These are phyloP conservation scores for Vitis amurensis DNA, from an alignment of 164 flowering plant species.

Conservation along the genomic window DNA sequence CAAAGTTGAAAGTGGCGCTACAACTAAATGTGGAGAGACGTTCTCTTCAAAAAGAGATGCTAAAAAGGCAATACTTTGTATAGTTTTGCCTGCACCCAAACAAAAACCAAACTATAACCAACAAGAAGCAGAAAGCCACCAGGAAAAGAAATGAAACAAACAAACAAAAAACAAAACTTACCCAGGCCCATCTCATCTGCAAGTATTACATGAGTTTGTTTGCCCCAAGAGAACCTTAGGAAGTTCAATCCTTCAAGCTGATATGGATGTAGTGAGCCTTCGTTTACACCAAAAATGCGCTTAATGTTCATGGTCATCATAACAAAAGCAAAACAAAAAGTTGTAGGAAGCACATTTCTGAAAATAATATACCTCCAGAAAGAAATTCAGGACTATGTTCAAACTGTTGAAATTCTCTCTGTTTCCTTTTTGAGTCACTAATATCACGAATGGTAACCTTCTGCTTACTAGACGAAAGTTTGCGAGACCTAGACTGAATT, in stretches of 20 bases:
- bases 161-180: conserved; percentile 25
- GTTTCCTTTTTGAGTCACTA: conserved; percentile 51
- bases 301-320: conserved; percentile 5
- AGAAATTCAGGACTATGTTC: conserved; percentile 87
- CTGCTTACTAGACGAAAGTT: conserved; percentile 45
- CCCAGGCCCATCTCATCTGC: conserved; percentile 99
- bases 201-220: conserved; percentile 94
- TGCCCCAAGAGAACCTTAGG: conserved; percentile 89
- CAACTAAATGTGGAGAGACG: conserved; percentile 76
- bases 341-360: background rate
- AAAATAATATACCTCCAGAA: conserved; percentile 67
- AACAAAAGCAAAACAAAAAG: background rate
- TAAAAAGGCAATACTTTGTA: conserved; percentile 95
- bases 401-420: conserved; percentile 83
- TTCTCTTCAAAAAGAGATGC: conserved; percentile 81
- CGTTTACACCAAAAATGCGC: conserved; percentile 17
- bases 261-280: conserved; percentile 92
- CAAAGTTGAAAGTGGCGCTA: conserved; percentile 95
- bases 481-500: conserved; percentile 53
- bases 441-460: conserved; percentile 48
- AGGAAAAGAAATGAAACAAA: background rate
- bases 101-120: conserved; percentile 9
- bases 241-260: conserved; percentile 98
- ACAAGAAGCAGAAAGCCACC: background rate
- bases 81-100: conserved; percentile 80